Evolutionary conservation across 768 basidiomycete species (phyloP).

Genomic region (Hygrophorus pudorinus): DNA sequence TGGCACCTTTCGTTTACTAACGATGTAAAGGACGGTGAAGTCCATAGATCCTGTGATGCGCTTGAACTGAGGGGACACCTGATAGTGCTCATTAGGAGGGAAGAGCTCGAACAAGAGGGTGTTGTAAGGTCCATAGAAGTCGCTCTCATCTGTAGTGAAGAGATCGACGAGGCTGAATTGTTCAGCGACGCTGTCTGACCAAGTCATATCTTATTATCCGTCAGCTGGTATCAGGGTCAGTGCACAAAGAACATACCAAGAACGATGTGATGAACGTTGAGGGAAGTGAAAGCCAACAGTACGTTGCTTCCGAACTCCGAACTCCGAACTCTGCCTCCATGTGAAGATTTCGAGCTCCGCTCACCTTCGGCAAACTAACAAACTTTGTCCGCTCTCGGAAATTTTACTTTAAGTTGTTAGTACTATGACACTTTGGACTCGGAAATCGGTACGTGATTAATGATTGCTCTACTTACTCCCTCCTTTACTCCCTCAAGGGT

Average conservation of each 20-base stretch:
- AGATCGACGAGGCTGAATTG: constrained; percentile 1
- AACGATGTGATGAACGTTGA: background rate
- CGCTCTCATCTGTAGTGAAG: constrained; percentile 2
- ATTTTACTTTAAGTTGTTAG: no score
- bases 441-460: no score
- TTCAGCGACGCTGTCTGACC: constrained; percentile 6
- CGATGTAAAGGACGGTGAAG: constrained; percentile 9
- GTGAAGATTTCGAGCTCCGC: no score
- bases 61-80: background rate
- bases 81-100: constrained; percentile 3
- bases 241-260: background rate
- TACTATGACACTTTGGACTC: no score
- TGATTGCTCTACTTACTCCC: no score
- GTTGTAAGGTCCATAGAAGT: constrained; percentile 6
- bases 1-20: constrained; percentile 6
- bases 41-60: no score
- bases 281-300: no score
- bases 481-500: no score
- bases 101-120: constrained; percentile 4
- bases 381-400: no score
- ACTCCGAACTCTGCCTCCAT: no score
- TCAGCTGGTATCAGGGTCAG: background rate
- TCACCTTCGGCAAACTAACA: no score
- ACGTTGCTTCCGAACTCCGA: no score
- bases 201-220: background rate